A percentile compares a stretch with the other conserved stretches of the same genome.
These are phyloP conservation scores for Phanerochaete carnosa DNA, from an alignment of 768 basidiomycete species.

Conservation along the genomic window DNA sequence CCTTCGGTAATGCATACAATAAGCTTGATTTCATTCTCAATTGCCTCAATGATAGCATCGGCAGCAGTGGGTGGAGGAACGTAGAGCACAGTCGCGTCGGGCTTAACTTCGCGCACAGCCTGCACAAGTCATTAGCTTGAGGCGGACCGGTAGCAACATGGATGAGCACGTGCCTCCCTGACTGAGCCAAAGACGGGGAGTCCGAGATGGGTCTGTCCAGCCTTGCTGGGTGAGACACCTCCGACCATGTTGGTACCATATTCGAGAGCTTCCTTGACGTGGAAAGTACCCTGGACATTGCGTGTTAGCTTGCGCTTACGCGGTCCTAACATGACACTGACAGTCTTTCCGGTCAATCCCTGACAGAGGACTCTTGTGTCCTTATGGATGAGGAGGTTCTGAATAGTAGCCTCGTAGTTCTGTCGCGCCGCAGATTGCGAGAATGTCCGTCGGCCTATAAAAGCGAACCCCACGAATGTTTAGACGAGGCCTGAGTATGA, in stretches of 20 bases:
- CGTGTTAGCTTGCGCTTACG: conserved; percentile 59
- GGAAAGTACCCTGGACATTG: conserved; percentile 87
- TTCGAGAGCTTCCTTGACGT: conserved; percentile 86
- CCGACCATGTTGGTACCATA: conserved; percentile 98
- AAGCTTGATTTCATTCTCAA: conserved; percentile 95
- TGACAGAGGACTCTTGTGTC: conserved; percentile 93
- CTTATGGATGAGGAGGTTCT: conserved; percentile 89
- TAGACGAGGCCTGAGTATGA: not conserved
- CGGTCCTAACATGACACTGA: conserved; percentile 25
- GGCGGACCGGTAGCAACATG: not conserved
- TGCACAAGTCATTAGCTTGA: conserved; percentile 28
- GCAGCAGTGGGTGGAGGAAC: conserved; percentile 96
- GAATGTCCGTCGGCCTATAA: conserved; percentile 69
- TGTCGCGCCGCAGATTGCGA: conserved; percentile 70
- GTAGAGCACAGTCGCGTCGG: conserved; percentile 95
- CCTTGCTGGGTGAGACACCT: conserved; percentile 95
- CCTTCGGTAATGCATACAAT: conserved; percentile 99
- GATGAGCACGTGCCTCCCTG: conserved; percentile 58
- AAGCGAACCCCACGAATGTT: not conserved
- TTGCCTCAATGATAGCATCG: conserved; percentile 97
- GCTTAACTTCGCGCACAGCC: conserved; percentile 84
- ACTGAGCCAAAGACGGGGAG: conserved; percentile 93
- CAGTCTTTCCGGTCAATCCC: conserved; percentile 94
- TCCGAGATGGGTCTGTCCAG: conserved; percentile 92
- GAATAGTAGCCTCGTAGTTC: conserved; percentile 85